Evolutionary conservation across 2,329 filamentous ascomycete species (phyloP), one percentile per base, ranked within the genome.

Genomic region (Pseudogymnoascus sp.): DNA sequence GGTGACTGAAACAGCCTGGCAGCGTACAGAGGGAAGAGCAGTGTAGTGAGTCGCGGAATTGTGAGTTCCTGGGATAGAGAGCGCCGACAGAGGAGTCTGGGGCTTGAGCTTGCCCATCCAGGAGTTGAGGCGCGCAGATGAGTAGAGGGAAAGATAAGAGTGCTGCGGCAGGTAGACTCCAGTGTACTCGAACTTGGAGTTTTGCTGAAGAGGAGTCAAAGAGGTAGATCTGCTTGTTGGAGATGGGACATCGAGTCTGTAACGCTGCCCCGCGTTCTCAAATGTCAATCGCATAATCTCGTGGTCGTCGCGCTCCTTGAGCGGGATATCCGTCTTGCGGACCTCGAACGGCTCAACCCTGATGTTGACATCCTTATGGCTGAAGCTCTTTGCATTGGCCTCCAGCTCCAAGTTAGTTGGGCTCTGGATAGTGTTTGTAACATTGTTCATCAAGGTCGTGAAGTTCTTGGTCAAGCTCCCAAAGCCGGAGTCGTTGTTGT

Each of bases 61-160:
- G 78, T 99, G 94, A 0, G 94, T 97, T 65, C 94, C 94, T 0
- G 94, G 94, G 64, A 97, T 94, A 58, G 89, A 94, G 58, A 99
- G 83, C 2, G 87, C 82, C 1, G 90, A 89, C 4, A 97, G 78
- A 1, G 90, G 85, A 59, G 84, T 87, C 18, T 85, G 80, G 69
- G 92, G 83, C 63, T 81, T 78, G 41, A 97, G 80, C 64, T 86
- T 80, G 61, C 79, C 75, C 92, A 97, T 97, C 94, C 94, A 96
- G 60, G 79, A 75, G 64, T 84, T 72, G 58, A 92, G 81, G 60
- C 84, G 80, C 14, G 86, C 81, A 4, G 86, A 91, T 64, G 86
- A 90, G 75, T 87, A 86, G 63, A 97, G 78, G 39, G 83, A 75
- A 8, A 87, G 75, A 68, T 82, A 78, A 28, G 81, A 79, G 59